Conservation (phyloP, 2,329 filamentous ascomycete genomes). For the Alternaria novae-zelandiae region DNA sequence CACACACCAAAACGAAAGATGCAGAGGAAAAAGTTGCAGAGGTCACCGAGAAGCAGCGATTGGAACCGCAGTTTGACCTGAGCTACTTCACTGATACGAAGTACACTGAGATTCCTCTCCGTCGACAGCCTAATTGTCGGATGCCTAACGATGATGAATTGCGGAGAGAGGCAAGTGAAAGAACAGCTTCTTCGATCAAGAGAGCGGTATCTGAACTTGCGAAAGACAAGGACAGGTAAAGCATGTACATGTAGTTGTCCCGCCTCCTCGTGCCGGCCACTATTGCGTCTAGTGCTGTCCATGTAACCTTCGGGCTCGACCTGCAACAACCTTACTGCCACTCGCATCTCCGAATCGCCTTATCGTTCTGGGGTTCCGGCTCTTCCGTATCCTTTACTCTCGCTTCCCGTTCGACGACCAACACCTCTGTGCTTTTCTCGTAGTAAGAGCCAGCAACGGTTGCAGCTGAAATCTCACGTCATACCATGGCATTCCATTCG, state of each 20-base stretch:
- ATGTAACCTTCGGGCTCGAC: neutral
- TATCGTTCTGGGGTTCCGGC: neutral
- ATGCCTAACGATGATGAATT: neutral
- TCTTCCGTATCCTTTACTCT: neutral
- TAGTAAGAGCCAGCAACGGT: neutral
- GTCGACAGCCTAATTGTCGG: neutral
- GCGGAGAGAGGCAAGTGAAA: neutral
- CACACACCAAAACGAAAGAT: neutral
- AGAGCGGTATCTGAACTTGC: no score
- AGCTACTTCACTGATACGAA: neutral
- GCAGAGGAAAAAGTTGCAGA: neutral
- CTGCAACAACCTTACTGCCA: neutral
- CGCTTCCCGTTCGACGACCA: neutral
- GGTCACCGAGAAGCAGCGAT: neutral
- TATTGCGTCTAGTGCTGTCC: neutral
- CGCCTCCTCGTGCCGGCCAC: neutral
- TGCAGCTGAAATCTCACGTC: neutral
- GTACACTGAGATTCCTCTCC: neutral
- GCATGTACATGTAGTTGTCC: neutral
- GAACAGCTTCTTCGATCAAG: no score
- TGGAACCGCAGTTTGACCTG: constrained; percentile 4
- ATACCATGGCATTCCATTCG: neutral
- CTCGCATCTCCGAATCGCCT: neutral
- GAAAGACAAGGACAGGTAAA: neutral
- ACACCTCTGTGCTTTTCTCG: neutral